These are phyloP conservation scores for Trichoderma sp. DNA, from an alignment of 2,329 filamentous ascomycete species.

Conservation along the genomic window DNA sequence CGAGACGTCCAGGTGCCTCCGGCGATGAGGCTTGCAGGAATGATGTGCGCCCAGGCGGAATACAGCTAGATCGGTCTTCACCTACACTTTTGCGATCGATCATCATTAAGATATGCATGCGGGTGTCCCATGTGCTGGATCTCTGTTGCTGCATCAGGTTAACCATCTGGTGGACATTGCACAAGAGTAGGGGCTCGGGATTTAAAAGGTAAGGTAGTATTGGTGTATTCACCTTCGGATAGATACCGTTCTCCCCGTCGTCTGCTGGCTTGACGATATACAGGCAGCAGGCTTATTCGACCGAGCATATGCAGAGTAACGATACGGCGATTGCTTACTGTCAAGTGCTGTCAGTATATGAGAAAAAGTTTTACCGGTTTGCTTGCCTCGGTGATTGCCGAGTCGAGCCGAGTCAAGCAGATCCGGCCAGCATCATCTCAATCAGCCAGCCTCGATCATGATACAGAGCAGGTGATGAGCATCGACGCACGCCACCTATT, in stretches of 20 bases:
- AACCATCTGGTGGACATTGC: conserved; percentile 20
- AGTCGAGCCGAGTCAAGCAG: background rate
- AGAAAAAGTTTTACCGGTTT: background rate
- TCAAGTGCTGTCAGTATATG: background rate
- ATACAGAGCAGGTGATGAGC: background rate
- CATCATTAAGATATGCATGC: conserved; percentile 22
- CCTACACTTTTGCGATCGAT: conserved; percentile 19
- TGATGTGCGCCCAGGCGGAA: conserved; percentile 18
- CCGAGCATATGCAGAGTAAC: conserved; percentile 17
- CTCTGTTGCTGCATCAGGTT: conserved; percentile 13
- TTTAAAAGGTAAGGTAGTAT: conserved; percentile 11
- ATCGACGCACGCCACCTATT: background rate
- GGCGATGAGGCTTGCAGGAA: conserved; percentile 16
- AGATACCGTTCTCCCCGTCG: conserved; percentile 16
- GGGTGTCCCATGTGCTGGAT: conserved; percentile 23
- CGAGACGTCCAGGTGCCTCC: conserved; percentile 11
- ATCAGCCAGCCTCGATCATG: background rate
- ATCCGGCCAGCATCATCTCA: background rate
- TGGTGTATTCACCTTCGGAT: conserved; percentile 10
- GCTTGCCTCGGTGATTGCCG: conserved; percentile 13
- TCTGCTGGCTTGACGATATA: background rate
- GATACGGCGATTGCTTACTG: background rate
- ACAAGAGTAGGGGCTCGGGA: conserved; percentile 10
- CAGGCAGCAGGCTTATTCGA: conserved; percentile 13
- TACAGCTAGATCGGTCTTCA: conserved; percentile 17